phyloP scores from a whole-genome alignment of 2,329 filamentous ascomycete species.

The Trichophyton equinum region DNA sequence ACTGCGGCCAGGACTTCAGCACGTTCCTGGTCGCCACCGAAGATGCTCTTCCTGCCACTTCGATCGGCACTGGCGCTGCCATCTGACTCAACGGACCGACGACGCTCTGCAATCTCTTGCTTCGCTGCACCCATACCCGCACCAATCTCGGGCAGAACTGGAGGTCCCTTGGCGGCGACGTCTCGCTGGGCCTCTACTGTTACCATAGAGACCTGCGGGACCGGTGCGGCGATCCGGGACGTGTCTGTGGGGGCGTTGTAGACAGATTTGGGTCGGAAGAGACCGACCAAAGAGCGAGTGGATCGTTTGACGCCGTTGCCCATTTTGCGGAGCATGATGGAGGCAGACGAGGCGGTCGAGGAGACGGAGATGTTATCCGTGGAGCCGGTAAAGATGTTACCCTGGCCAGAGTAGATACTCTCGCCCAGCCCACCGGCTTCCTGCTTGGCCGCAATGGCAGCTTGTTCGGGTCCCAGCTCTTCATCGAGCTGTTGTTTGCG shows the following conservation, averaged over 20 bases:
- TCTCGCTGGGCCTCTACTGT: constrained; percentile 90
- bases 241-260: constrained; percentile 63
- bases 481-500: constrained; percentile 55
- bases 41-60: constrained; percentile 62
- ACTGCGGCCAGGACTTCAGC: constrained; percentile 86
- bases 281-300: constrained; percentile 74
- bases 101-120: constrained; percentile 3
- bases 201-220: constrained; percentile 86
- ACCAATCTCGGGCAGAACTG: not conserved
- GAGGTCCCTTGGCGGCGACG: constrained; percentile 47
- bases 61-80: constrained; percentile 45
- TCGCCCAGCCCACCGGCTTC: constrained; percentile 85
- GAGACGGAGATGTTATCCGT: constrained; percentile 68
- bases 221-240: constrained; percentile 50
- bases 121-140: not conserved
- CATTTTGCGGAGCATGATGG: constrained; percentile 73
- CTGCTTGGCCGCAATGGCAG: constrained; percentile 79
- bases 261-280: constrained; percentile 90
- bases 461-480: constrained; percentile 74
- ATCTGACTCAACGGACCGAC: constrained; percentile 10
- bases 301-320: constrained; percentile 96
- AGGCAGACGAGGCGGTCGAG: constrained; percentile 38
- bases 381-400: constrained; percentile 73
- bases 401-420: constrained; percentile 81
- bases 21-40: constrained; percentile 79